Conservation (phyloP, 768 basidiomycete species). For the Tremella fuciformis region DNA sequence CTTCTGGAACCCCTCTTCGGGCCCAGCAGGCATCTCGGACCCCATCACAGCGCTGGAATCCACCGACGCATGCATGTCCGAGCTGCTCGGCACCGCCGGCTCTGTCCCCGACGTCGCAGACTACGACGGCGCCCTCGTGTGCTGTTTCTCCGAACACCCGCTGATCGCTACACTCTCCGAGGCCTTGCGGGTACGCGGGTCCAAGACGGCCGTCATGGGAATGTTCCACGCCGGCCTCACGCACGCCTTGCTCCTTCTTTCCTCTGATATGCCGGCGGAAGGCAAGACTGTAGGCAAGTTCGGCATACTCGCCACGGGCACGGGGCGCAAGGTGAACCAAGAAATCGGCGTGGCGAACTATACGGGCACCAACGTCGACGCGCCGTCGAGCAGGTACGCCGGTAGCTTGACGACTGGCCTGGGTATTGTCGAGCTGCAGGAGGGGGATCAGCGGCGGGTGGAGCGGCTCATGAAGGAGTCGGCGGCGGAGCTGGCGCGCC, state of each 20-base stretch:
- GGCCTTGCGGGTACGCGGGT: not conserved
- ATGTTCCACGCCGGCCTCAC: constrained; percentile 32
- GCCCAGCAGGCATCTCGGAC: constrained; percentile 31
- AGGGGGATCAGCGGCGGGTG: constrained; percentile 30
- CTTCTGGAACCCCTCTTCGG: constrained; percentile 28
- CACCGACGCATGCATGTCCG: constrained; percentile 23
- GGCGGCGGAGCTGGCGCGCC: constrained; percentile 11
- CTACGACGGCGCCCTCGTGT: constrained; percentile 21
- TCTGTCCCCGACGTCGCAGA: not conserved
- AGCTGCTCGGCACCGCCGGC: constrained; percentile 7
- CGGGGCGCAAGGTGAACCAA: constrained; percentile 23
- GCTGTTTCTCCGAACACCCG: constrained; percentile 35
- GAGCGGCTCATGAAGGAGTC: constrained; percentile 26
- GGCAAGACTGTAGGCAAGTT: constrained; percentile 11
- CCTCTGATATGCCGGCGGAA: too few species aligned
- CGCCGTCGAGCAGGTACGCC: constrained; percentile 20
- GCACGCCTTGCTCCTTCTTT: constrained; percentile 17
- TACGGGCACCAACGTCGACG: constrained; percentile 11
- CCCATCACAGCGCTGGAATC: constrained; percentile 18
- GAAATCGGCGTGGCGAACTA: constrained; percentile 17
- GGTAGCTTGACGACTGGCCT: constrained; percentile 26
- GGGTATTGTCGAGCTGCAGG: constrained; percentile 30
- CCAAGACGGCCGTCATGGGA: constrained; percentile 17
- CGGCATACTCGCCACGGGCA: constrained; percentile 32
- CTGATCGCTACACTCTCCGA: constrained; percentile 10